phyloP scores from a whole-genome alignment of 2,329 filamentous ascomycete genomes.

The Epichloe sibirici region DNA sequence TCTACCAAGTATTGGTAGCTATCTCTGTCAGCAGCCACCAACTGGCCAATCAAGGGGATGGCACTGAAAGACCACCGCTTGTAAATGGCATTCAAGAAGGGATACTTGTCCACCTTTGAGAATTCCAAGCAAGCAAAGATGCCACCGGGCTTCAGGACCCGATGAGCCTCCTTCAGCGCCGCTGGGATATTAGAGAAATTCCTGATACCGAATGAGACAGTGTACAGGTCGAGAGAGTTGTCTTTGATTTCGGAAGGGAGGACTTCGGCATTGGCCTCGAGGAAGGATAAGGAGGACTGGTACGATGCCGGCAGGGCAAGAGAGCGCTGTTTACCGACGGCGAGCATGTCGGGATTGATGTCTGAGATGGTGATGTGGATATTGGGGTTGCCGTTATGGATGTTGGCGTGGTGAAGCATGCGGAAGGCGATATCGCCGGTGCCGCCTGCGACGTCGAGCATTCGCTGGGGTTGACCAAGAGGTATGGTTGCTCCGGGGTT shows the following conservation, averaged over 20 bases:
- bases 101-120: constrained; percentile 64
- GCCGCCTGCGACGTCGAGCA: constrained; percentile 93
- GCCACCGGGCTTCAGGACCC: constrained; percentile 85
- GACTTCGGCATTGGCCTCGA: constrained; percentile 82
- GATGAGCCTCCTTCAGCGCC: constrained; percentile 70
- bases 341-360: constrained; percentile 92
- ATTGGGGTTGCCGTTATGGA: constrained; percentile 59
- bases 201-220: constrained; percentile 91
- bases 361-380: constrained; percentile 85
- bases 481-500: constrained; percentile 60
- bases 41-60: constrained; percentile 88
- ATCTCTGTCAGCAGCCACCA: constrained; percentile 86
- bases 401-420: constrained; percentile 81
- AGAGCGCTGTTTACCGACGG: constrained; percentile 72
- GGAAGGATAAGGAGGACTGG: constrained; percentile 53
- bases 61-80: constrained; percentile 93
- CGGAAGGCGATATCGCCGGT: constrained; percentile 98
- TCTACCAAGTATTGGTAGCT: constrained; percentile 98
- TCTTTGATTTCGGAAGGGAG: constrained; percentile 51
- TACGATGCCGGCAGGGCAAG: constrained; percentile 41
- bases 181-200: constrained; percentile 90
- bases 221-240: constrained; percentile 82
- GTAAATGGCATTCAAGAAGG: constrained; percentile 73
- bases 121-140: constrained; percentile 97
- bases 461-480: constrained; percentile 42